Conservation (phyloP, 441 rosid species). For the Populus trichocarpa region DNA sequence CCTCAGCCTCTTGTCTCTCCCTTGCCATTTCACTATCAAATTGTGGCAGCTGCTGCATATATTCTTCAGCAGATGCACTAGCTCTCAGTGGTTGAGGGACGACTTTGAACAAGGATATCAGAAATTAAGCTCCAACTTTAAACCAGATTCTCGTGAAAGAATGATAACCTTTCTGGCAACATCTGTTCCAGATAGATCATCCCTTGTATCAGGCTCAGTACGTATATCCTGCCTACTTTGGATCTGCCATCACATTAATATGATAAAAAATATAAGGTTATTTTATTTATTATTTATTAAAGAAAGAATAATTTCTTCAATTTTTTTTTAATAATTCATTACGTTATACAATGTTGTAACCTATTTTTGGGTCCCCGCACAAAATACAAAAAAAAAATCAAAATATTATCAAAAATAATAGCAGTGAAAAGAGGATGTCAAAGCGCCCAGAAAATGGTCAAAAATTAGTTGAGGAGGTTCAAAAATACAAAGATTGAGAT, state of each 20-base stretch:
- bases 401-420: no score
- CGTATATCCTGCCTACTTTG: slow-evolving; percentile 77
- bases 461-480: no score
- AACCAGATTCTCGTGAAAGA: slow-evolving; percentile 95
- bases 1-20: slow-evolving; percentile 70
- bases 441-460: no score
- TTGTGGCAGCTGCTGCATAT: slow-evolving; percentile 71
- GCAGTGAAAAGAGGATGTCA: no score
- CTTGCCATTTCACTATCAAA: slow-evolving; percentile 61
- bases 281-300: no score
- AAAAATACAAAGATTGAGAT: no score
- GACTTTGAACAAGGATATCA: slow-evolving; percentile 65
- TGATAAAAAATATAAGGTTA: no score
- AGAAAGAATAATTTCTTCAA: no score
- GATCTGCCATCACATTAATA: slow-evolving; percentile 73
- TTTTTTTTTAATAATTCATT: no score
- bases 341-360: no score
- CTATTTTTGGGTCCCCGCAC: no score
- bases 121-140: slow-evolving; percentile 75
- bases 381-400: no score
- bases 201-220: slow-evolving; percentile 97
- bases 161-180: slow-evolving; percentile 98
- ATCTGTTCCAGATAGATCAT: slow-evolving; percentile 96
- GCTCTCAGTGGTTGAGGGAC: slow-evolving; percentile 83
- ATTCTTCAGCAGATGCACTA: slow-evolving; percentile 72